These are phyloP conservation scores for Musa itinerans DNA, from an alignment of 176 grass and related monocot species.

Conservation along the genomic window DNA sequence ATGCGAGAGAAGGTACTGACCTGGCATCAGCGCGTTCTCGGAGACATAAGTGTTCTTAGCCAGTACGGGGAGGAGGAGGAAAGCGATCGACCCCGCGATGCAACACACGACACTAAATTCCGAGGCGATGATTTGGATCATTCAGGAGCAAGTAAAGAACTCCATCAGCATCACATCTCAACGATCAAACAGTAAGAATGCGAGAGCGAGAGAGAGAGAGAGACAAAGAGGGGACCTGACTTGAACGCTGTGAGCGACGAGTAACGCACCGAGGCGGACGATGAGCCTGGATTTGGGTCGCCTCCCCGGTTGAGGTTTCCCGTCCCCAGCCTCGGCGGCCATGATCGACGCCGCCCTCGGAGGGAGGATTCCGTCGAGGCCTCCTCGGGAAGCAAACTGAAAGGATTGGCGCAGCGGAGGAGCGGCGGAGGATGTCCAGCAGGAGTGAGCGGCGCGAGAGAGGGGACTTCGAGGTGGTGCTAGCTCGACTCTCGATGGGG, in stretches of 20 bases:
- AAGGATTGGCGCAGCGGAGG: no score
- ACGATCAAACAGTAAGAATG: neutral
- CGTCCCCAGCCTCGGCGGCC: neutral
- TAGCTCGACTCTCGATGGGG: no score
- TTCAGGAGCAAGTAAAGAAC: neutral
- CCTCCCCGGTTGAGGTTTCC: neutral
- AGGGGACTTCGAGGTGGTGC: no score
- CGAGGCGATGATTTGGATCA: neutral
- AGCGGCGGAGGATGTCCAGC: no score
- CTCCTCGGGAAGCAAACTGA: no score
- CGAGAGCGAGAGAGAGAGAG: neutral
- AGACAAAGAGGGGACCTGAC: slow-evolving; percentile 42
- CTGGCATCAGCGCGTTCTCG: slow-evolving; percentile 94
- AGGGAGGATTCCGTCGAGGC: no score
- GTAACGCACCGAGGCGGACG: slow-evolving; percentile 67
- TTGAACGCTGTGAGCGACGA: slow-evolving; percentile 66
- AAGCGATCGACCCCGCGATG: slow-evolving; percentile 39
- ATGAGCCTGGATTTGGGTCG: slow-evolving; percentile 53
- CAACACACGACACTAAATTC: slow-evolving; percentile 45
- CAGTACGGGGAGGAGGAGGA: slow-evolving; percentile 63
- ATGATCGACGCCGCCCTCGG: neutral
- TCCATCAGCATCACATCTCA: neutral
- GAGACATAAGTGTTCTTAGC: slow-evolving; percentile 94
- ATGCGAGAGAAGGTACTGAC: slow-evolving; percentile 21
- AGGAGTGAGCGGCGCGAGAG: no score